Evolutionary conservation across 164 flowering plant species (phyloP).

Genomic region (Vitis amurensis): DNA sequence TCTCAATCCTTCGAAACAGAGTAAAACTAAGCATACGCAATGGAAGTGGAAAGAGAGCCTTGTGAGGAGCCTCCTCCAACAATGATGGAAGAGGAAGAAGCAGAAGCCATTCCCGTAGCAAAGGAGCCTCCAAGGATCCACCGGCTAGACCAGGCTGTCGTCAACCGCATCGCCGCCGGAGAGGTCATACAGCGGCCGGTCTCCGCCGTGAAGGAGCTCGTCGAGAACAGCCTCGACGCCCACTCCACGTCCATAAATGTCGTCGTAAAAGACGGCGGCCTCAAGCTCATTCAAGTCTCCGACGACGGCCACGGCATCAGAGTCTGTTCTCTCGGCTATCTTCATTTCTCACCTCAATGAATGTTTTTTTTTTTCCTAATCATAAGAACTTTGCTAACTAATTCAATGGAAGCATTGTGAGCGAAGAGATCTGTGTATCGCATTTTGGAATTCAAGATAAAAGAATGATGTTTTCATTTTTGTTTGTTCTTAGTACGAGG

Average conservation of each 20-base stretch:
- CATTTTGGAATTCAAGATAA: neutral
- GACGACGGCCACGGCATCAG: constrained; percentile 98
- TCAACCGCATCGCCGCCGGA: constrained; percentile 13
- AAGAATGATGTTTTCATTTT: neutral
- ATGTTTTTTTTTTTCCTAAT: neutral
- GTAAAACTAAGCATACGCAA: no score
- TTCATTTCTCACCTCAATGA: no score
- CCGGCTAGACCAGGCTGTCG: constrained; percentile 1
- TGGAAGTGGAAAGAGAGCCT: no score
- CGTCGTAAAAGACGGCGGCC: constrained; percentile 21
- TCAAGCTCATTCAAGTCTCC: constrained; percentile 94
- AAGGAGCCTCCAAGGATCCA: constrained; percentile 5
- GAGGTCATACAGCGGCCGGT: constrained; percentile 8
- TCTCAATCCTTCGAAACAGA: no score
- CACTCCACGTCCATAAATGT: neutral
- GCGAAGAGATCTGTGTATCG: neutral
- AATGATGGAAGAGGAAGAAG: no score
- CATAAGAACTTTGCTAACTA: neutral
- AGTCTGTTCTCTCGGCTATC: constrained; percentile 26
- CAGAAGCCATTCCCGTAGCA: no score
- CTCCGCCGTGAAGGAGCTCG: constrained; percentile 9
- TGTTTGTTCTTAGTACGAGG: constrained; percentile 54
- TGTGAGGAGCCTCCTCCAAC: no score
- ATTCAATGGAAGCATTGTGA: neutral
- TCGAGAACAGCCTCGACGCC: constrained; percentile 15